These are phyloP conservation scores for Aphanomyces invadans DNA, from an alignment of 352 stramenopile genomes.

Conservation along the genomic window DNA sequence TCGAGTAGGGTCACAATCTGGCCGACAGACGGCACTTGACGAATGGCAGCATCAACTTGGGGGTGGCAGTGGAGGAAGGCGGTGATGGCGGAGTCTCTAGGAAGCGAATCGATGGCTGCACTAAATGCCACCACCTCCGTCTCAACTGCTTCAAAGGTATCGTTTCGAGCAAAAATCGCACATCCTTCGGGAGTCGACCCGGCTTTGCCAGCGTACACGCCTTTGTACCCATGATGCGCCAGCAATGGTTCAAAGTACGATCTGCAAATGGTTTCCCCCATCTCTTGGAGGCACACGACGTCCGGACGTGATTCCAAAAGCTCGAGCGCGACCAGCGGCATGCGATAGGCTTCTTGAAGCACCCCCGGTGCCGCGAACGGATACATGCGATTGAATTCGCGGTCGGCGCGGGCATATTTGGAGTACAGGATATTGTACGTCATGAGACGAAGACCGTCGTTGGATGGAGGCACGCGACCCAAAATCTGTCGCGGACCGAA, in stretches of 20 bases:
- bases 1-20: conserved; percentile 44
- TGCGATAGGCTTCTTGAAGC: conserved; percentile 56
- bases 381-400: conserved; percentile 52
- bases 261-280: conserved; percentile 47
- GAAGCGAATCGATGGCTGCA: conserved; percentile 22
- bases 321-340: conserved; percentile 68
- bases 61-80: conserved; percentile 43
- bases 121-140: conserved; percentile 41
- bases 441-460: conserved; percentile 58
- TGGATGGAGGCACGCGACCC: conserved; percentile 23
- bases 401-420: conserved; percentile 54
- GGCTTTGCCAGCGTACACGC: conserved; percentile 56
- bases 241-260: conserved; percentile 56
- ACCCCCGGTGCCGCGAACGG: conserved; percentile 39
- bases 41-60: conserved; percentile 44
- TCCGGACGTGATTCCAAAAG: conserved; percentile 54
- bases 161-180: conserved; percentile 40
- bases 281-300: conserved; percentile 67
- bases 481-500: conserved; percentile 36
- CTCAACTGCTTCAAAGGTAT: conserved; percentile 42
- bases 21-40: conserved; percentile 52
- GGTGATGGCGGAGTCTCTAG: conserved; percentile 30
- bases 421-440: conserved; percentile 76
- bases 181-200: conserved; percentile 64
- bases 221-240: conserved; percentile 44